Conservation (phyloP, 2,329 filamentous ascomycete genomes). For the Ophiostoma quercus region DNA sequence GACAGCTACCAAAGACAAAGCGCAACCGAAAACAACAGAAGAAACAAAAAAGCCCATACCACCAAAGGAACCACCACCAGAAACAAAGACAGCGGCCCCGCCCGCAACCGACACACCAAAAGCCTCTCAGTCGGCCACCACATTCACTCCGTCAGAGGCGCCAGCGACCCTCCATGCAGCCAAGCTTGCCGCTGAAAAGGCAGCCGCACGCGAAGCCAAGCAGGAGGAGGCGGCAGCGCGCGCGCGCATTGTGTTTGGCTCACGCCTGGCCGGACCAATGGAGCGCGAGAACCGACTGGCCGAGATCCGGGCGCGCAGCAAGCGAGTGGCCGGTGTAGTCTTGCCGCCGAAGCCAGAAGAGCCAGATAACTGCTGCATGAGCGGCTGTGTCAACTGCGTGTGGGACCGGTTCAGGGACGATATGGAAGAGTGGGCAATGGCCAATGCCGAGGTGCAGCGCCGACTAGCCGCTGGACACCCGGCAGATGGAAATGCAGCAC, state of each 20-base stretch:
- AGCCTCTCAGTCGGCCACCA: conserved; percentile 30
- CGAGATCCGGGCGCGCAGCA: conserved; percentile 54
- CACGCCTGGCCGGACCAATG: conserved; percentile 66
- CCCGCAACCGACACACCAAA: conserved; percentile 16
- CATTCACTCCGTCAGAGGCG: conserved; percentile 15
- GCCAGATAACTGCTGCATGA: conserved; percentile 99
- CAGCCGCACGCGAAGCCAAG: not conserved
- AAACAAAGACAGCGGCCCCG: not conserved
- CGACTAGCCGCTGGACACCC: conserved; percentile 37
- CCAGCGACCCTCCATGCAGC: conserved; percentile 29
- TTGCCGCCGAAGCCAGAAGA: conserved; percentile 82
- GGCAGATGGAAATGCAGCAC: conserved; percentile 22
- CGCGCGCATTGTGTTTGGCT: conserved; percentile 72
- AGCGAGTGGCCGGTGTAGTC: conserved; percentile 67
- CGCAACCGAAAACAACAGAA: not conserved
- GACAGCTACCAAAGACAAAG: conserved; percentile 21
- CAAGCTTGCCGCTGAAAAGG: conserved; percentile 18
- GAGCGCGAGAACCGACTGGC: conserved; percentile 59
- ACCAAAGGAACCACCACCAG: conserved; percentile 1
- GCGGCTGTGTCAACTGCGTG: conserved; percentile 94
- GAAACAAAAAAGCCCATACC: conserved; percentile 17
- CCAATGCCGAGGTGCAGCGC: conserved; percentile 57
- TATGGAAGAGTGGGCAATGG: conserved; percentile 77
- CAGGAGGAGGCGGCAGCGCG: conserved; percentile 44
- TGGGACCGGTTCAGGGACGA: conserved; percentile 92